Percentiles rank a stretch among this genome's conserved stretches.
Conservation (phyloP, 345 rosid genomes). For the Eutrema yunnanense region DNA sequence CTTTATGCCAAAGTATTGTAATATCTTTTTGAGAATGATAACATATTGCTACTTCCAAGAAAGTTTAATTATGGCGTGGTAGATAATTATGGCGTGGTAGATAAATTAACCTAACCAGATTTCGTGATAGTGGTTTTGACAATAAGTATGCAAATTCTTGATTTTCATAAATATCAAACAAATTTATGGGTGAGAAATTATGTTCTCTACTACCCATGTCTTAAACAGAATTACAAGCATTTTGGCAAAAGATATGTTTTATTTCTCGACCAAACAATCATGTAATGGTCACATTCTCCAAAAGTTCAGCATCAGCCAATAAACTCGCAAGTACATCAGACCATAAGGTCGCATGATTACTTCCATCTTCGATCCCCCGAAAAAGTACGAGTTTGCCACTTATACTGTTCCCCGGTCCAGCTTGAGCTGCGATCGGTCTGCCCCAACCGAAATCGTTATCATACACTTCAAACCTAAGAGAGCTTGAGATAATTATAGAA, state of each 20-base stretch:
- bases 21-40: too few relatives aligned
- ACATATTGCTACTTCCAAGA: too few relatives aligned
- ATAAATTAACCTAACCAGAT: too few relatives aligned
- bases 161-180: too few relatives aligned
- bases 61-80: too few relatives aligned
- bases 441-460: conserved; percentile 43
- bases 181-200: background rate
- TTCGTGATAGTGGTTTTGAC: too few relatives aligned
- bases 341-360: background rate
- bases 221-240: background rate
- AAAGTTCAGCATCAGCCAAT: background rate
- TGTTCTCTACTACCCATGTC: too few relatives aligned
- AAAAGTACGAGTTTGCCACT: background rate
- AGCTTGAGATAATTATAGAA: background rate
- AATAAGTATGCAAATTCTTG: too few relatives aligned
- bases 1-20: background rate
- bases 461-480: conserved; percentile 37
- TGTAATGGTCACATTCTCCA: background rate
- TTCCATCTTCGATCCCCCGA: background rate
- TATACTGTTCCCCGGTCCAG: background rate
- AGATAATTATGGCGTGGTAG: too few relatives aligned
- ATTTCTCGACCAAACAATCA: background rate
- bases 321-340: background rate
- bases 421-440: conserved; percentile 4
- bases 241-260: background rate